These are phyloP conservation scores for Fusarium sacchari DNA, from an alignment of 2,329 filamentous ascomycete genomes.

Conservation along the genomic window DNA sequence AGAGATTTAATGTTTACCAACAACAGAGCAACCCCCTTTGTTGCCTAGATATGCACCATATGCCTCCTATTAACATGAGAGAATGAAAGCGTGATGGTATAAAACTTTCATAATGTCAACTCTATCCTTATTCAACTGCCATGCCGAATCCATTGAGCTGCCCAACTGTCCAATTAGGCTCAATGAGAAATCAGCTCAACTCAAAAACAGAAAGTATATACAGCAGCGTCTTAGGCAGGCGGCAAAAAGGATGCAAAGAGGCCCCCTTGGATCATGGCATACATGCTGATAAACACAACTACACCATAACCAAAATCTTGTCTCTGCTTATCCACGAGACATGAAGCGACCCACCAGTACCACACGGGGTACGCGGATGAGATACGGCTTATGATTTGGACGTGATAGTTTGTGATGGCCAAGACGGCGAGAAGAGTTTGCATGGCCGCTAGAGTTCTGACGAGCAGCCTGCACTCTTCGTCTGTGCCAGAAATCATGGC, in stretches of 20 bases:
- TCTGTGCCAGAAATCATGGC: conserved; percentile 3
- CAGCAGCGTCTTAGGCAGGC: conserved; percentile 68
- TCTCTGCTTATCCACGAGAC: conserved; percentile 50
- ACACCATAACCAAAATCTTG: conserved; percentile 51
- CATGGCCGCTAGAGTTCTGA: conserved; percentile 71
- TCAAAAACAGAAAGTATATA: not conserved
- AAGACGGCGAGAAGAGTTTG: conserved; percentile 78
- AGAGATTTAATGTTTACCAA: not conserved
- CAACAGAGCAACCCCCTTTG: too few species aligned
- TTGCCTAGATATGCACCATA: not conserved
- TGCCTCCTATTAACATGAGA: not conserved
- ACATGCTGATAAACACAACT: conserved; percentile 79
- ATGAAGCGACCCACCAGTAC: conserved; percentile 81
- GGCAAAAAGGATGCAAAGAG: conserved; percentile 92
- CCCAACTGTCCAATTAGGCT: not conserved
- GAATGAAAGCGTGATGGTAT: not conserved
- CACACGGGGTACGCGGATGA: conserved; percentile 89
- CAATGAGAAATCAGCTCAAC: not conserved
- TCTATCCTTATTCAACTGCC: not conserved
- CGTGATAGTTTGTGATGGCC: conserved; percentile 84
- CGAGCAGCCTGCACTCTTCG: conserved; percentile 44
- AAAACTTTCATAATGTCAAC: not conserved
- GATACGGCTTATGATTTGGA: conserved; percentile 92
- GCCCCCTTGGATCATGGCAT: conserved; percentile 82
- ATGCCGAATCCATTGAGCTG: not conserved